Evolutionary conservation across 2,329 filamentous ascomycete genomes (phyloP), one percentile per base, ranked within the genome.

Genomic region (Fonsecaea nubica): DNA sequence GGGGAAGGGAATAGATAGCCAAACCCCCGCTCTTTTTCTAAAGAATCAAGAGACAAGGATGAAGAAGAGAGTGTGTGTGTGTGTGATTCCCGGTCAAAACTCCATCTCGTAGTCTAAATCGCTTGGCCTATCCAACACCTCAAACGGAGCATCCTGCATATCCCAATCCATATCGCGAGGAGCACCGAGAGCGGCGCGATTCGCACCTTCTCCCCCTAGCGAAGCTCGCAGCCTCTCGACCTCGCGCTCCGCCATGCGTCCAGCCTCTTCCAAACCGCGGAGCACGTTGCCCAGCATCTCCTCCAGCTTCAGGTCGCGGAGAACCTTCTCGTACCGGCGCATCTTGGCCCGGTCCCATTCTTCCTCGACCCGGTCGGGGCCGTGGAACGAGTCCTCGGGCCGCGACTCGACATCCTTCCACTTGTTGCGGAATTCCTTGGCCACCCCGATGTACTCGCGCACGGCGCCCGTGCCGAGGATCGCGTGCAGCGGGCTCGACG

Each of bases 391-490:
- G 13, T 71, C 69, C n/a, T 66, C 62, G 12, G 62, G 62, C 21
- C 66, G 63, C 55, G 62, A 48, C 54, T 72, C 71, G 21, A 69
- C 67, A 36, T 72, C 70, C 60, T 92, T 92, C 90, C 90, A 92
- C 9, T 86, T 81, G 71, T 92, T 92, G 1, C 90, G 81, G 63
- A 91, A 82, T 69, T 90, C 88, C 74, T 92, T 92, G 0, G 90
- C 90, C 62, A 86, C 80, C 59, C 82, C 82, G 3, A 92, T 80
- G 61, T 89, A 85, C n/a, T 80, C 78, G 10, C 83, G 80, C 4
- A 88, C 86, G 2, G 84, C 81, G 0, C 85, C 85, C 0, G 66
- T 71, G 0, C 89, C 89, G 1, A 92, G 77, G 0, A 84, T 81
- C 0, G 68, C 73, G 56, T 87, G 80, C 0, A 92, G 78, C 0